phyloP scores from a whole-genome alignment of 495 filamentous ascomycete genomes.

The Aspergillus sparsus region DNA sequence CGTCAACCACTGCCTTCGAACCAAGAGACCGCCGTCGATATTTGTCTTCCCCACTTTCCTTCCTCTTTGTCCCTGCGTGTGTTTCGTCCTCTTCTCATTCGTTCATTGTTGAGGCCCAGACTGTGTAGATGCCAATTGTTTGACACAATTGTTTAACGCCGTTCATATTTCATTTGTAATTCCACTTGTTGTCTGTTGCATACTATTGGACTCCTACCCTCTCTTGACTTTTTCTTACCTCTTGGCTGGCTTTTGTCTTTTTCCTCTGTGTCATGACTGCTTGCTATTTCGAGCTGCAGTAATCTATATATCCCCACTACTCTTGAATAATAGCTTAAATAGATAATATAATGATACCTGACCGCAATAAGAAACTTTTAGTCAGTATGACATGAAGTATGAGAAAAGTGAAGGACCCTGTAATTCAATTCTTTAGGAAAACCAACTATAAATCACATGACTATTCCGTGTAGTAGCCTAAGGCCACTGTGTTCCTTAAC shows the following conservation, averaged over 20 bases:
- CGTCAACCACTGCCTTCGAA: background rate
- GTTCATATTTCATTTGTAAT: constrained; percentile 2
- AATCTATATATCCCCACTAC: constrained; percentile 20
- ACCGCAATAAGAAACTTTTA: background rate
- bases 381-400: too few species aligned
- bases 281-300: constrained; percentile 14
- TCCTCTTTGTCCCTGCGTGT: constrained; percentile 7
- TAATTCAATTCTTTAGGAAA: background rate
- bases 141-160: background rate
- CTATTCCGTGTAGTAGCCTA: too few species aligned
- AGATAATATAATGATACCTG: constrained; percentile 21
- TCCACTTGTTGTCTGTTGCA: background rate
- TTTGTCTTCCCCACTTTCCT: constrained; percentile 14
- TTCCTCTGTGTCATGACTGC: constrained; percentile 1
- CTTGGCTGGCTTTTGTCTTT: constrained; percentile 7
- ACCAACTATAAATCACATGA: background rate
- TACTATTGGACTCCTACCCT: background rate
- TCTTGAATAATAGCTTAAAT: background rate
- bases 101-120: constrained; percentile 14
- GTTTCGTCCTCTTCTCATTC: constrained; percentile 4
- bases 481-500: constrained; percentile 13
- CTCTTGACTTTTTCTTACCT: background rate
- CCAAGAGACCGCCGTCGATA: too few species aligned
- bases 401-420: too few species aligned
- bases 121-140: constrained; percentile 15